Percentiles rank a stretch among this genome's conserved stretches.
Conservation (phyloP, 2,329 filamentous ascomycete species). For the Arachnomyces sp. region DNA sequence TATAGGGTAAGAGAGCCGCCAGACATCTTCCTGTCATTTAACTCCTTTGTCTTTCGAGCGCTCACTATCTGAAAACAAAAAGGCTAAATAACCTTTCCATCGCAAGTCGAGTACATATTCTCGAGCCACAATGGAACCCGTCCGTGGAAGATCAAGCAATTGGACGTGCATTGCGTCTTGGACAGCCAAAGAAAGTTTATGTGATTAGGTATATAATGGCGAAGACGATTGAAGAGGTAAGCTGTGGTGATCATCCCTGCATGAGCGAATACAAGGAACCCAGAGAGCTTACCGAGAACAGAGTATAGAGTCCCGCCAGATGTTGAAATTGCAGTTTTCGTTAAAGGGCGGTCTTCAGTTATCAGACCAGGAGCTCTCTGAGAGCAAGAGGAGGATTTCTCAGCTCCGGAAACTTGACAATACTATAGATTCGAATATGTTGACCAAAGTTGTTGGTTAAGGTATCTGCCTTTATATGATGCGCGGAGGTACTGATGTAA, state of each 20-base stretch:
- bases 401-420: too few relatives aligned
- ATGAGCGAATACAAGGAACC: constrained; percentile 7
- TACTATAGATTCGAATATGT: too few relatives aligned
- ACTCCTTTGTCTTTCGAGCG: not conserved
- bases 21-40: not conserved
- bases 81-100: constrained; percentile 41
- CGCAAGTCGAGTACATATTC: constrained; percentile 42
- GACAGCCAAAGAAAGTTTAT: constrained; percentile 36
- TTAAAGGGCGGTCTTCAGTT: too few relatives aligned
- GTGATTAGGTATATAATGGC: constrained; percentile 41
- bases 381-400: too few relatives aligned
- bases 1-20: constrained; percentile 37
- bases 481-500: too few relatives aligned
- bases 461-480: too few relatives aligned
- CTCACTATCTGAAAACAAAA: not conserved
- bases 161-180: constrained; percentile 40
- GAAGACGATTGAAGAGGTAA: constrained; percentile 38
- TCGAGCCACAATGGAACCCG: constrained; percentile 50
- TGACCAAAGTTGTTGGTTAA: too few relatives aligned
- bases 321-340: too few relatives aligned
- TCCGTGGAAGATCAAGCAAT: constrained; percentile 47
- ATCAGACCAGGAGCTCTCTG: too few relatives aligned
- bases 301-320: too few relatives aligned
- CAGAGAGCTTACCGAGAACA: too few relatives aligned
- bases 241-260: too few relatives aligned